Evolutionary conservation across 371 early-diverging fungal genomes (phyloP), one percentile per base, ranked within the genome.

Genomic region (Phascolomyces articulosus): DNA sequence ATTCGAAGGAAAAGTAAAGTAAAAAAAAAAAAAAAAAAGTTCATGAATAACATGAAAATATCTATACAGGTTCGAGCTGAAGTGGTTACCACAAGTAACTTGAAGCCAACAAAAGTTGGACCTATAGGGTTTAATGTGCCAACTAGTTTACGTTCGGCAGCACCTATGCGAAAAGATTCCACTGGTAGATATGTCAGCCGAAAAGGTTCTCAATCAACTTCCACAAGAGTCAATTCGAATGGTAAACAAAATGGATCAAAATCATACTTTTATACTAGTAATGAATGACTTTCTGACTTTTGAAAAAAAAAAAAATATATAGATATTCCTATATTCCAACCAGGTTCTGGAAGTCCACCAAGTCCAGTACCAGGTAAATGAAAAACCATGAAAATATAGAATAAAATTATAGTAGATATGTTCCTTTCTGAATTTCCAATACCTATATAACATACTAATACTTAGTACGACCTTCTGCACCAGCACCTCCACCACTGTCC

Each of bases 291-390:
- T 34, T 34, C 34, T 34, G 9, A 2, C n/a, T n/a, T n/a, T n/a
- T 34, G 34, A 6, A 34, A 9, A 34, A 9, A 34, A 6, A 34
- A 34, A 34, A 0, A 34, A 34, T 34, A 29, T 54, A 27, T 48
- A 41, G 40, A 59, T n/a, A 13, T 15, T 23, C 57, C 23, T 24
- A 15, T 48, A 29, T 59, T 59, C 18, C 40, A 59, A 48, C 29
- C n/a, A 59, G 31, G 21, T 31, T 61, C 44, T 23, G 18, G 54
- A 26, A 38, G 41, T 18, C 63, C 63, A 27, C 40, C 55, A 28
- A 63, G 63, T n/a, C 63, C 63, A 11, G 38, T 56, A 47, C 63
- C 63, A 44, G 56, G 63, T 55, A 57, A 29, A n/a, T n/a, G n/a
- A n/a, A n/a, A n/a, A n/a, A n/a, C n/a, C n/a, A n/a, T n/a, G n/a